phyloP scores from a whole-genome alignment of 75 land plant species.

The Pinus albicaulis region DNA sequence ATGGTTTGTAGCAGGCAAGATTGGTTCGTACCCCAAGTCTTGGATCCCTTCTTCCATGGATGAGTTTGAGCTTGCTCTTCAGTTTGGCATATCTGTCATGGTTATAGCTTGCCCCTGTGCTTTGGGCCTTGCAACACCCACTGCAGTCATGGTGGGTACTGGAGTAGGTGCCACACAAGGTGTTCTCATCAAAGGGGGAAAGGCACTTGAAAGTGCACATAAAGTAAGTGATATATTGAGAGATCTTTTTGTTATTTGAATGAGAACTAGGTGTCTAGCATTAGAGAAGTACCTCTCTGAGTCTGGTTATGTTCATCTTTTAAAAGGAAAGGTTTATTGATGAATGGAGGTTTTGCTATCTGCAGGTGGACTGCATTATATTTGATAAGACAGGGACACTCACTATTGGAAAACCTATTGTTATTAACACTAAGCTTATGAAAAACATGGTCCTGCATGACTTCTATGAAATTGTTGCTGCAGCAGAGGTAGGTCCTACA shows the following conservation, averaged over 20 bases:
- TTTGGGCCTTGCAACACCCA: slow-evolving; percentile 96
- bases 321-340: not conserved
- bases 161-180: slow-evolving; percentile 96
- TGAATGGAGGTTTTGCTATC: not conserved
- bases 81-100: slow-evolving; percentile 85
- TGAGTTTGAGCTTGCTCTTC: slow-evolving; percentile 87
- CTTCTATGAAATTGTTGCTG: slow-evolving; percentile 38
- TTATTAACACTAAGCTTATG: slow-evolving; percentile 36
- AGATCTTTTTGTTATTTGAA: not conserved
- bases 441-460: slow-evolving; percentile 30
- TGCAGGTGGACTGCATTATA: slow-evolving; percentile 76
- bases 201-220: slow-evolving; percentile 87
- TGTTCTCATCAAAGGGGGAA: slow-evolving; percentile 93
- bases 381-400: slow-evolving; percentile 62
- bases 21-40: slow-evolving; percentile 57
- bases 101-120: slow-evolving; percentile 98
- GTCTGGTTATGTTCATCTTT: not conserved
- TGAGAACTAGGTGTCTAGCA: not conserved
- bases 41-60: slow-evolving; percentile 87
- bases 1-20: slow-evolving; percentile 81
- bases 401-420: slow-evolving; percentile 44
- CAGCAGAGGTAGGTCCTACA: slow-evolving; percentile 32
- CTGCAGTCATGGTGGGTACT: slow-evolving; percentile 97
- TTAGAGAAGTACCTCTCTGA: not conserved
- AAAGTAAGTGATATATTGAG: slow-evolving; percentile 32